phyloP scores from a whole-genome alignment of 1,139 yeast species.

The Hansenula lynferdii region DNA sequence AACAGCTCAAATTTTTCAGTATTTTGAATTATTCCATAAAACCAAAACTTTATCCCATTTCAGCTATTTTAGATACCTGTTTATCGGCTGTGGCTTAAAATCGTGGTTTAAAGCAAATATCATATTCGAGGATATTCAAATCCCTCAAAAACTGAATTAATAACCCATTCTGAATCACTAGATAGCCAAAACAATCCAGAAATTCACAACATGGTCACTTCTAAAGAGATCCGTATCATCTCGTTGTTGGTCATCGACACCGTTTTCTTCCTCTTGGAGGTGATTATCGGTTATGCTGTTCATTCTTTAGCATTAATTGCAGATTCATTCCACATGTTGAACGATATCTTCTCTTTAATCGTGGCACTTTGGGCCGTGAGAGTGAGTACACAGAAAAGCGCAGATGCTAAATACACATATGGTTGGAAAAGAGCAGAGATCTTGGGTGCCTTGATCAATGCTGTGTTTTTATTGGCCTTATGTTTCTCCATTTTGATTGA shows the following conservation, averaged over 20 bases:
- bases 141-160: too few relatives aligned
- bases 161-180: too few relatives aligned
- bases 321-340: conserved; percentile 96
- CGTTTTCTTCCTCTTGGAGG: conserved; percentile 78
- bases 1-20: too few relatives aligned
- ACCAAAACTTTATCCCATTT: too few relatives aligned
- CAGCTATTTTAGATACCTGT: too few relatives aligned
- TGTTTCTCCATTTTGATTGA: conserved; percentile 91
- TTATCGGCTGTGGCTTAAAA: too few relatives aligned
- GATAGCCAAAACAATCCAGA: background rate
- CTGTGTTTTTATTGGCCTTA: conserved; percentile 86
- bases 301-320: conserved; percentile 92
- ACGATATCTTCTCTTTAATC: conserved; percentile 83
- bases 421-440: conserved; percentile 98
- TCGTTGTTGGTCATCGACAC: conserved; percentile 75
- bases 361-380: conserved; percentile 97
- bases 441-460: conserved; percentile 88
- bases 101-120: too few relatives aligned
- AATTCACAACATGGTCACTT: conserved; percentile 3
- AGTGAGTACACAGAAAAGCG: conserved; percentile 77
- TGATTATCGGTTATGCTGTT: conserved; percentile 80
- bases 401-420: conserved; percentile 85
- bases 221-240: conserved; percentile 72
- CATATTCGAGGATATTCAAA: too few relatives aligned
- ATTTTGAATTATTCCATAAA: too few relatives aligned